Evolutionary conservation across 2,329 filamentous ascomycete species (phyloP).

Genomic region (Shiraia sp.): DNA sequence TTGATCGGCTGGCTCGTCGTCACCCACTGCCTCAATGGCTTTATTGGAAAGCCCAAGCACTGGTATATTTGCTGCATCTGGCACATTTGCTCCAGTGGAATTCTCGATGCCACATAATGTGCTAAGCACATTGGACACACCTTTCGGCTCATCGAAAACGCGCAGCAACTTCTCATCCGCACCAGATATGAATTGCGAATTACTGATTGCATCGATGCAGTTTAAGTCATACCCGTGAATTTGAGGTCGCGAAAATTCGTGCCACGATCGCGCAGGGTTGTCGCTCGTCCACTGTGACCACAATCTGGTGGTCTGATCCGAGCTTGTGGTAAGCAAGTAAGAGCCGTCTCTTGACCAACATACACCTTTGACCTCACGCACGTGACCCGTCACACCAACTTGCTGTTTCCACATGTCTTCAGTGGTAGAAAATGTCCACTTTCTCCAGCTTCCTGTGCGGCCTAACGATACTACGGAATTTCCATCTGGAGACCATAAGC

Average conservation of each 20-base stretch:
- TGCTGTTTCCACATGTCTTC: conserved; percentile 75
- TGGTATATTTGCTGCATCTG: conserved; percentile 91
- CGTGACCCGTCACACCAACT: conserved; percentile 81
- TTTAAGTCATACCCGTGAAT: conserved; percentile 99
- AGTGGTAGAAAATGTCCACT: conserved; percentile 70
- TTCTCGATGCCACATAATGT: conserved; percentile 65
- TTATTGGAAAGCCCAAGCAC: conserved; percentile 96
- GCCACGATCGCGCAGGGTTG: conserved; percentile 66
- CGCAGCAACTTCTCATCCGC: conserved; percentile 98
- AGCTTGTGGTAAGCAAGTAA: conserved; percentile 85
- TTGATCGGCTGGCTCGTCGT: conserved; percentile 34
- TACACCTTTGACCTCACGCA: conserved; percentile 77
- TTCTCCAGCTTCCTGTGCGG: conserved; percentile 89
- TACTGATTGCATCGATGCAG: conserved; percentile 78
- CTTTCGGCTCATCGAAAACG: conserved; percentile 87
- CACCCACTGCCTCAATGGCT: conserved; percentile 64
- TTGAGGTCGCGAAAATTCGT: conserved; percentile 92
- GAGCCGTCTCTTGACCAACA: conserved; percentile 81
- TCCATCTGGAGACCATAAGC: conserved; percentile 84
- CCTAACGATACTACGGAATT: conserved; percentile 78
- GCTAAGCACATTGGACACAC: conserved; percentile 74
- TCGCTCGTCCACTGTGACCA: conserved; percentile 75
- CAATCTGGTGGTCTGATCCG: conserved; percentile 90
- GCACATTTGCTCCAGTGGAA: conserved; percentile 51
- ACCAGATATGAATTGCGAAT: conserved; percentile 83